Evolutionary conservation across 768 basidiomycete genomes (phyloP), one percentile per base, ranked within the genome.

Genomic region (Mycena galopus): DNA sequence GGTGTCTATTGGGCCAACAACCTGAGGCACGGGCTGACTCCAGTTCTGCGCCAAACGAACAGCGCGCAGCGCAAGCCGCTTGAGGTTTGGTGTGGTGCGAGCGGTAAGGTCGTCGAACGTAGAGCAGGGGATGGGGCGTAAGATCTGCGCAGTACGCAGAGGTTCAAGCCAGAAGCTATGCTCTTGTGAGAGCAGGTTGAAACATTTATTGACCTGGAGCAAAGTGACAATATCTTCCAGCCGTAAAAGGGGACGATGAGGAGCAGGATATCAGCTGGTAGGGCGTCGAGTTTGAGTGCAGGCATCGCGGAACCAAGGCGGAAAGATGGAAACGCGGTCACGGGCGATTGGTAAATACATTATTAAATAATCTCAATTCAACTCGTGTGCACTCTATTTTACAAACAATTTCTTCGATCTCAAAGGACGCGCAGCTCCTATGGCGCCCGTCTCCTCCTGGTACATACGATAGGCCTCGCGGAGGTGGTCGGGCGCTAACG

Each of bases 381-480:
- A 14, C n/a, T 37, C 12, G 42, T 42, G 19, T 19, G 19, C 42
- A 23, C 11, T 23, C 61, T 39, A 96, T 74, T 89, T 85, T 25
- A 93, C 89, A 79, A 97, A 97, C 58, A 96, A 80, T 71, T 87
- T 91, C 81, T 94, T 94, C 32, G 90, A 86, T 67, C 89, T 84
- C 65, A 93, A 75, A 1, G 94, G 92, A 53, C 92, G 84, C 10
- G 94, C 93, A 47, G 94, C 90, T 0, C 95, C 95, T 2, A 96
- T 93, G 50, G 89, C 87, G 7, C 95, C 96, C 0, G 93, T 91
- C 79, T 95, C 94, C 58, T 89, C 85, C 77, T 94, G 93, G 77
- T 96, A 97, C 76, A 90, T 83, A 30, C 94, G 85, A 77, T 97
- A 96, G 1, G 96, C 96, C 79, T 96, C 96, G 7, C 96, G 92